Base-by-base conservation (phyloP, 768 basidiomycete genomes). In the Pulveroboletus sp. region DNA sequence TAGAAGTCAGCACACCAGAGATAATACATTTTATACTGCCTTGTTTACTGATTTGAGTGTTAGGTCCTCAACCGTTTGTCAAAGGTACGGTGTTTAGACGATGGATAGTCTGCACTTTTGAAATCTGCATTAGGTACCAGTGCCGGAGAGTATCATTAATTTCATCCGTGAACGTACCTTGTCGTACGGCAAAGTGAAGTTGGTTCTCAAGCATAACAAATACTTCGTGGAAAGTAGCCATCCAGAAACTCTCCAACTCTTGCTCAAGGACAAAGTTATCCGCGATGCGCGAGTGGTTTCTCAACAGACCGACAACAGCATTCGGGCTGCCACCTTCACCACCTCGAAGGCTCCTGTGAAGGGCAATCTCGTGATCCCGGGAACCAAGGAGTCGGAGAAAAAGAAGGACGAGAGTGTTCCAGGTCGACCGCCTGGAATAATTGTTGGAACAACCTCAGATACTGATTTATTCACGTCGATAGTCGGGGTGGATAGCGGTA, bases 101-200 rank as follows among this genome's bases (percentile, higher is more conserved):
- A 50, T 47, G 42, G 43, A 43, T 35, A n/a, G 36, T 24, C 14
- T n/a, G 24, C 34, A 38, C 23, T 17, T 36, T 35, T 47, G 31
- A 67, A 42, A 24, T 13, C 31, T 46, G 10, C 20, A 23, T 17
- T 68, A 93, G 86, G 93, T 96, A 10, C 95, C 94, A 3, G 88
- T 99, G 6, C 93, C 96, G 0, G 85, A 91, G 36, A 80, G 78
- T 39, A 91, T 98, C 57, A 79, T 85, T 41, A 74, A 79, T 11
- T 90, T 93, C 63, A 98, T 99, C 59, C 85, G 89, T 59, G 87
- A 91, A 54, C 89, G 94, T 56, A 99, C 96, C 0, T 70, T 93
- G 48, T 96, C 94, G 45, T 98, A 97, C 60, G 96, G 96, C 45
- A 99, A 99, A 73, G 91, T 98, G 67, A 95, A 98, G 63, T 83